Evolutionary conservation across 176 grass and related monocot genomes (phyloP).

Genomic region (Areca catechu): DNA sequence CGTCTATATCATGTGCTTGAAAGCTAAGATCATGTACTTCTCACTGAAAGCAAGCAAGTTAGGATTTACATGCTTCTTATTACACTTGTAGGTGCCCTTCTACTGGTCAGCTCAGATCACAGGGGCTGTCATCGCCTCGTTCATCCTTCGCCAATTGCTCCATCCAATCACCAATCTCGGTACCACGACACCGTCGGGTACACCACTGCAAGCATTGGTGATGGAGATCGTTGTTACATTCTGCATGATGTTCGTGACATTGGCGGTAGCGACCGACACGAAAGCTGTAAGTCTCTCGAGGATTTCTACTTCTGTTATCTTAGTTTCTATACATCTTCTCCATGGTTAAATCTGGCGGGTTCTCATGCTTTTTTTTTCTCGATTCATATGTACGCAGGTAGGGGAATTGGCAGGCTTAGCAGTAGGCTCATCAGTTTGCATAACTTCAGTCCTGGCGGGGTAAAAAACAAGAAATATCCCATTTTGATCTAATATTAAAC

Average conservation of each 20-base stretch:
- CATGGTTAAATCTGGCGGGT: neutral
- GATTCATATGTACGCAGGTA: slow-evolving; percentile 37
- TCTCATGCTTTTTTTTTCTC: neutral
- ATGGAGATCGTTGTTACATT: slow-evolving; percentile 81
- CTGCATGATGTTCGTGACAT: slow-evolving; percentile 98
- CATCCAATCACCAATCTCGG: slow-evolving; percentile 61
- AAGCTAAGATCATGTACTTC: no score
- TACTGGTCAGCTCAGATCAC: slow-evolving; percentile 90
- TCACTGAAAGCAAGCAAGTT: no score
- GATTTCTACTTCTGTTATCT: neutral
- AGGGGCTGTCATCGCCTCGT: slow-evolving; percentile 61
- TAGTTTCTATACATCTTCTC: neutral
- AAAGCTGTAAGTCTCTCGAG: slow-evolving; percentile 46
- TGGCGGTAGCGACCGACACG: slow-evolving; percentile 79
- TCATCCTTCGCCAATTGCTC: slow-evolving; percentile 67
- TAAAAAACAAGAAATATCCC: slow-evolving; percentile 26
- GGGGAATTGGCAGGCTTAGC: slow-evolving; percentile 95
- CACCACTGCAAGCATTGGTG: slow-evolving; percentile 57
- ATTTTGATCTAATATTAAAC: no score
- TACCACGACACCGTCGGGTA: slow-evolving; percentile 46
- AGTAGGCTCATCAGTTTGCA: slow-evolving; percentile 89
- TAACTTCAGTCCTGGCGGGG: slow-evolving; percentile 97
- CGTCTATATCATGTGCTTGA: no score
- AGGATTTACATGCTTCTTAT: neutral
- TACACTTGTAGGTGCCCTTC: slow-evolving; percentile 68